phyloP scores from a whole-genome alignment of 768 basidiomycete species.

The Kwoniella heveanensis region DNA sequence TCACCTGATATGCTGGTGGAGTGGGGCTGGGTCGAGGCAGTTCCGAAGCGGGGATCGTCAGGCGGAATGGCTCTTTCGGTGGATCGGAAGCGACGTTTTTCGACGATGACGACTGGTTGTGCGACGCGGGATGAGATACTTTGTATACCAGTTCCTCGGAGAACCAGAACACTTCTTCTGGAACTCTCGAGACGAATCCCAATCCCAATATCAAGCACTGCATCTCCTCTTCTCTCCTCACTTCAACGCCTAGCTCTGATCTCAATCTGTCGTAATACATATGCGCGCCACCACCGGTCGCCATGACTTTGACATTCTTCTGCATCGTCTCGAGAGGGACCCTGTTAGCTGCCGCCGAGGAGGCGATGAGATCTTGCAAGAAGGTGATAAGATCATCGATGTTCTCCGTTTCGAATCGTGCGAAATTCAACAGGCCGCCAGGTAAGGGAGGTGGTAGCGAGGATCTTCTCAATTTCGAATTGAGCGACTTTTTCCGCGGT shows the following conservation, averaged over 20 bases:
- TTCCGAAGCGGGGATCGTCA: conserved; percentile 48
- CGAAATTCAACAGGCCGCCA: conserved; percentile 95
- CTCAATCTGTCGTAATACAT: conserved; percentile 83
- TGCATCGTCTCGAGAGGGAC: conserved; percentile 91
- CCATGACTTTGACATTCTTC: conserved; percentile 90
- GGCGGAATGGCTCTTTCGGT: conserved; percentile 15
- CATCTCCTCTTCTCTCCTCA: conserved; percentile 95
- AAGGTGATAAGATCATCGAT: conserved; percentile 82
- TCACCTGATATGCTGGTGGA: conserved; percentile 83
- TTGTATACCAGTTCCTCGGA: conserved; percentile 90
- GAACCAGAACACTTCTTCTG: conserved; percentile 97
- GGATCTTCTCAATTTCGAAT: conserved; percentile 69
- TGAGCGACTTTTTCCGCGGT: neutral
- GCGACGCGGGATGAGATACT: conserved; percentile 57
- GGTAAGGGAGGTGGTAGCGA: conserved; percentile 80
- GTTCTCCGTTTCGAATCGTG: conserved; percentile 90
- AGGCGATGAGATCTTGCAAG: conserved; percentile 80
- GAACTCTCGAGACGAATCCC: conserved; percentile 92
- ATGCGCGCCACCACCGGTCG: conserved; percentile 96
- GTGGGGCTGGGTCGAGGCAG: conserved; percentile 86
- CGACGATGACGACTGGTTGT: neutral
- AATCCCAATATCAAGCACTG: conserved; percentile 95
- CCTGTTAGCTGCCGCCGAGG: conserved; percentile 79
- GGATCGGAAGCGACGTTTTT: neutral
- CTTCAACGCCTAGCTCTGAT: conserved; percentile 75